Base-by-base conservation (phyloP, 495 filamentous ascomycete species). In the Neurospora sp. region DNA sequence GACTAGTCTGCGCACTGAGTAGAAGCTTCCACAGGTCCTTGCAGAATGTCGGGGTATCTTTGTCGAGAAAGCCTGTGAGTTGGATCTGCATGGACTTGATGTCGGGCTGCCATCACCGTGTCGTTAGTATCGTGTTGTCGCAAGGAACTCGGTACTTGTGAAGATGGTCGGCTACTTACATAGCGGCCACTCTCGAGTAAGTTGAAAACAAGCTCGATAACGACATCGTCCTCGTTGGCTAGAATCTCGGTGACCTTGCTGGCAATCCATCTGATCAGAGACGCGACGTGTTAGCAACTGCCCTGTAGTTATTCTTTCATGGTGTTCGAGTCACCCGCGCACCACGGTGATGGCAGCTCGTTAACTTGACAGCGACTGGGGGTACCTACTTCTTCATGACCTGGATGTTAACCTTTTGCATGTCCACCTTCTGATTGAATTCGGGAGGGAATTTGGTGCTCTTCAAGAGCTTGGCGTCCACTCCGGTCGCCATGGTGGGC, bases 351-450 rank as follows among this genome's bases (percentile, higher is more conserved):
- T 66, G 12, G 14, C 27, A 37, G 27, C 14, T 18, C 14, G 53
- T 66, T 18, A 3, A 18, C 12, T 35, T 66, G 27, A 35, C 53
- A 18, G 31, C 12, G 22, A 22, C 6, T 31, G 61, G 14, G 14
- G 40, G 70, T 61, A 80, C 88, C 75, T 79, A 97, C 93, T 94
- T 96, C 87, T 98, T 98, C 90, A 98, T 95, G 72, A 98, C 93
- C 81, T 96, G 94, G 31, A 97, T 85, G 77, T 98, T 97, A 79
- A 98, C 93, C 84, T 98, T 99, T 73, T 88, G 88, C 91, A 96
- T 96, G 84, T 99, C 94, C 48, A 99, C 96, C 86, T 97, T 98
- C 80, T 91, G 88, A 78, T 87, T 95, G 82, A 97, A 98, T 81
- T 98, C 96, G 10, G 90, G 88, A 68, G 96, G 96, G 77, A 97